These are phyloP conservation scores for Didymella keratinophila DNA, from an alignment of 2,329 filamentous ascomycete species.

Conservation along the genomic window DNA sequence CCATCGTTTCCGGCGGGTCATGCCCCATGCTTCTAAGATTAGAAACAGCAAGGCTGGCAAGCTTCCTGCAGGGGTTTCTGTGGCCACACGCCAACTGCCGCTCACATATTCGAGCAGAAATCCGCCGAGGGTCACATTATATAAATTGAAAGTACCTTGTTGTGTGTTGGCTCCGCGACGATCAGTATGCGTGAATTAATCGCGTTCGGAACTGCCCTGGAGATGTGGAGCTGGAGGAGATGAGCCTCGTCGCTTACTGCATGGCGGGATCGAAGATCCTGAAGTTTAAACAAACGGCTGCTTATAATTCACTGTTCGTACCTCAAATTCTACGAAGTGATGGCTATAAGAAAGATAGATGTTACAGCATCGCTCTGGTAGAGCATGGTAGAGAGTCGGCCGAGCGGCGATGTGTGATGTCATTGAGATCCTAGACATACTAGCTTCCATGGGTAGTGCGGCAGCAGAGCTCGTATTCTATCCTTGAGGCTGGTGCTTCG, in stretches of 20 bases:
- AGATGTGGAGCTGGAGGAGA: conserved; percentile 9
- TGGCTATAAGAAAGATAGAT: background rate
- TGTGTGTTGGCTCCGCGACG: conserved; percentile 3
- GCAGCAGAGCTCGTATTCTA: conserved; percentile 17
- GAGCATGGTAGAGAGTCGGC: background rate
- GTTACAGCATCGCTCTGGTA: background rate
- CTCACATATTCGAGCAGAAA: conserved; percentile 2
- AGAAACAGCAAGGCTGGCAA: conserved; percentile 21
- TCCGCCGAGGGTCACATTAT: conserved; percentile 12
- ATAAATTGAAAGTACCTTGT: background rate
- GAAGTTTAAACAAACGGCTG: conserved; percentile 1
- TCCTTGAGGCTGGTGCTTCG: conserved; percentile 5
- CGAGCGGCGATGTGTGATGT: background rate
- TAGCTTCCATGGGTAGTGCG: conserved; percentile 4
- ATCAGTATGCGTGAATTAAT: conserved; percentile 9
- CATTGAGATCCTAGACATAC: background rate
- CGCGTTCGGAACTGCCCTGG: background rate
- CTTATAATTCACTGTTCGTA: background rate
- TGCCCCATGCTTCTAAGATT: conserved; percentile 18
- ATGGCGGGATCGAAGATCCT: background rate
- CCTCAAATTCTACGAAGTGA: too few relatives aligned
- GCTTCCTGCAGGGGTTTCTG: conserved; percentile 9
- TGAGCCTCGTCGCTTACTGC: conserved; percentile 4
- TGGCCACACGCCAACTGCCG: conserved; percentile 31
- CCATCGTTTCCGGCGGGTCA: conserved; percentile 5